Evolutionary conservation across 345 rosid species (phyloP), one percentile per base, ranked within the genome.

Genomic region (Barbarea vulgaris): DNA sequence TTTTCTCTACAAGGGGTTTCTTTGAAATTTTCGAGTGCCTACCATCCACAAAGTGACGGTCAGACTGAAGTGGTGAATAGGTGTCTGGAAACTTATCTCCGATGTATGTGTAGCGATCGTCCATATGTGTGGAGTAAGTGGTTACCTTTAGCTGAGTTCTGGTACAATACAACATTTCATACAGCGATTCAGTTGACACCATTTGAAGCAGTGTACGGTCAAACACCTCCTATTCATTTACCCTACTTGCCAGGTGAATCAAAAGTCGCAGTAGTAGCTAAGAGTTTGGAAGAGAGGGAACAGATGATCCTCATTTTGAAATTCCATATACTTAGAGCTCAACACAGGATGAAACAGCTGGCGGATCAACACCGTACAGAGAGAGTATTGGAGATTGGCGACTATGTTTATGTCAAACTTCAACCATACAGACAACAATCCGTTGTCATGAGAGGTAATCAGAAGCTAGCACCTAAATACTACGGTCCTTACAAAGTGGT

Each of bases 381-480:
- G 1, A 9, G 15, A 1, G 5, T 0, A 0, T 51, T 51, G 0
- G 28, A 3, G 0, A 12, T 53, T 1, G 33, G 57, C 0, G 57
- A 53, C 2, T 53, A 5, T 24, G 57, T 53, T 0, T 53, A 11
- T 13, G 8, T 53, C 1, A 53, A 53, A 4, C 1, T 53, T 1
- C 57, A 53, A 2, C 57, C 56, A 0, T 52, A 52, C 5, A 0
- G 7, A 1, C 56, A 52, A 12, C 14, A 24, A 4, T 52, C 56
- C 0, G 30, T 28, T 0, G 30, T 28, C 1, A 2, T 28, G 5
- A 3, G 30, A 2, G 0, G 5, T 28, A 28, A 28, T 5, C 30
- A 28, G 6, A 28, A 28, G 30, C 30, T 28, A 5, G 1, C 30
- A 3, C 30, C 30, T 1, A 28, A 28, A 28, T 28, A 28, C 6